These are phyloP conservation scores for Starmerella stellata DNA, from an alignment of 805 yeast species.

Conservation along the genomic window DNA sequence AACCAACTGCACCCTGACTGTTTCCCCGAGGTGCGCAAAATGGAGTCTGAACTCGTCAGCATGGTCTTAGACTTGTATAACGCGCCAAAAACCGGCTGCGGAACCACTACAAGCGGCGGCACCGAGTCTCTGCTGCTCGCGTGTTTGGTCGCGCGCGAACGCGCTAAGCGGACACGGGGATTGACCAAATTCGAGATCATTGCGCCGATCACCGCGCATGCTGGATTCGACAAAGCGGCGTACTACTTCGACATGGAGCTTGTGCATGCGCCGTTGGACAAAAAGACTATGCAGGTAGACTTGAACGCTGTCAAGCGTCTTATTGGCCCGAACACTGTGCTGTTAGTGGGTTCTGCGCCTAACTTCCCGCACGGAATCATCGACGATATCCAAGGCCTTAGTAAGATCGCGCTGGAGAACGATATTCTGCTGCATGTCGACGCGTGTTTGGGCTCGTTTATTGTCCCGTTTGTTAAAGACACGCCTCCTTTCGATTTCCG, in stretches of 20 bases:
- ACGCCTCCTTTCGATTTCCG: conserved; percentile 61
- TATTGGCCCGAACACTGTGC: conserved; percentile 61
- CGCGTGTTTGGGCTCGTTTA: conserved; percentile 86
- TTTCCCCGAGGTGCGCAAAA: conserved; percentile 87
- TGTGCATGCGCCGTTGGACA: conserved; percentile 62
- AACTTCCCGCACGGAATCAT: conserved; percentile 93
- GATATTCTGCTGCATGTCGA: conserved; percentile 86
- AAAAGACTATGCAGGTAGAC: conserved; percentile 49
- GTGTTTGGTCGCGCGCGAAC: conserved; percentile 73
- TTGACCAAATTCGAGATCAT: conserved; percentile 65
- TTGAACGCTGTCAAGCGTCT: conserved; percentile 40
- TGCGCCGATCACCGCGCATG: conserved; percentile 81
- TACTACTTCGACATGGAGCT: conserved; percentile 74
- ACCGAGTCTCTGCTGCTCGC: conserved; percentile 81
- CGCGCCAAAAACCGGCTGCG: conserved; percentile 59
- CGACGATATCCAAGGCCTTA: conserved; percentile 65
- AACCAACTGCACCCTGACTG: conserved; percentile 95
- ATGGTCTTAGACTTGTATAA: conserved; percentile 71
- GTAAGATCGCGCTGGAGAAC: conserved; percentile 44
- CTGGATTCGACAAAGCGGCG: conserved; percentile 87
- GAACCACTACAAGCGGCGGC: conserved; percentile 85
- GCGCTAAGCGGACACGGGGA: conserved; percentile 34
- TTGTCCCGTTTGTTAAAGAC: conserved; percentile 58
- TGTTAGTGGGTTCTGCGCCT: conserved; percentile 87
- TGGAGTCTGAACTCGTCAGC: conserved; percentile 87